Base-by-base conservation (phyloP, 768 basidiomycete genomes). In the Kwoniella pini region DNA sequence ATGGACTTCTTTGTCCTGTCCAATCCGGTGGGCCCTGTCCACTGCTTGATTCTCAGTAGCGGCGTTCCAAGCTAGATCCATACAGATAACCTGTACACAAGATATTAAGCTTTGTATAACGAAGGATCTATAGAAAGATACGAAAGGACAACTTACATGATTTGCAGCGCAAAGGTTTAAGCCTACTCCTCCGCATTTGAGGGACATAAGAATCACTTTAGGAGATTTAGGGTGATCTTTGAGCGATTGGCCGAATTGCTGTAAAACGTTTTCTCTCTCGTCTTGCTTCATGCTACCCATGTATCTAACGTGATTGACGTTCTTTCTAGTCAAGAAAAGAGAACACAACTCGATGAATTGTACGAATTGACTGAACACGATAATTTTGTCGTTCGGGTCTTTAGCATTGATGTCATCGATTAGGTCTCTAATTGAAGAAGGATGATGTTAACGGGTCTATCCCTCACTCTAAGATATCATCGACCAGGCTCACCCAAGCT, bases 321-420 rank as follows among this genome's bases (percentile, higher is more conserved):
- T 71, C 9, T 82, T 78, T 67, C 84, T 82, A 0, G 77, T 75
- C n/a, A 90, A 80, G 69, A 86, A 87, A 50, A 83, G 77, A 0
- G 84, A 86, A n/a, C 86, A 82, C 3, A 89, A 80, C 10, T 83
- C 81, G 36, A 91, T 81, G 57, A 85, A 87, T 5, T 80, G 75
- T 0, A 86, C 87, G 85, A 88, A 90, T 72, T 87, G 86, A 0
- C 87, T 88, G 57, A 89, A 81, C 58, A 89, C 78, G 51, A 91
- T 57, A 58, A 60, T 62, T 84, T 87, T 89, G 68, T 88, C 86
- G 12, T 84, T 83, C 1, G 85, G 84, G 59, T 81, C 72, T 21
- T 82, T 79, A 45, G 81, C 71, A n/a, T 81, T 75, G 63, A 83
- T 80, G 30, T 80, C 74, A 36, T 77, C 60, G 4, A 89, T 72